phyloP scores from a whole-genome alignment of 2,329 filamentous ascomycete species.

The Diplodia seriata region DNA sequence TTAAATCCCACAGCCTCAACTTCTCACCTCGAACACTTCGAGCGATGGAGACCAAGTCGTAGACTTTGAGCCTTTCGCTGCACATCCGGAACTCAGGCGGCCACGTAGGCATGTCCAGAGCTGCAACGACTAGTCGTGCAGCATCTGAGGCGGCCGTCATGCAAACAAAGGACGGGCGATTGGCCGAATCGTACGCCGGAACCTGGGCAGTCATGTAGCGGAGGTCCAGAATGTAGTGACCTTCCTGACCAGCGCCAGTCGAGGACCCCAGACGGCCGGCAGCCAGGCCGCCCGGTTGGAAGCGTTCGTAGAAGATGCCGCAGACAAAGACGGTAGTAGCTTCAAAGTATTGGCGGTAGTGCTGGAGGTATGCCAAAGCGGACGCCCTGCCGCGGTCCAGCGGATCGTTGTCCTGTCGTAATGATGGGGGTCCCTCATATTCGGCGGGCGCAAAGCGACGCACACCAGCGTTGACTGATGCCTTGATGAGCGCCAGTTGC shows the following conservation, averaged over 20 bases:
- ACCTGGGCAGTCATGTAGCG: constrained; percentile 65
- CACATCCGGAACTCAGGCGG: constrained; percentile 72
- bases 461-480: constrained; percentile 69
- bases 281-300: constrained; percentile 70
- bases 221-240: constrained; percentile 71
- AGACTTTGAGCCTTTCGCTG: constrained; percentile 69
- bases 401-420: constrained; percentile 63
- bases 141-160: constrained; percentile 75
- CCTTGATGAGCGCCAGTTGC: constrained; percentile 75
- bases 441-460: constrained; percentile 76
- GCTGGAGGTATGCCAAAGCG: constrained; percentile 64
- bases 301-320: constrained; percentile 77
- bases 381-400: constrained; percentile 66
- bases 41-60: constrained; percentile 65
- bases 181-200: constrained; percentile 59
- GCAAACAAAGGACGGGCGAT: constrained; percentile 61
- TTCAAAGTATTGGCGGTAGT: constrained; percentile 65
- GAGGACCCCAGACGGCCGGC: constrained; percentile 64
- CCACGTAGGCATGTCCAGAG: constrained; percentile 71
- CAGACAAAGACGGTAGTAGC: constrained; percentile 73
- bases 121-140: constrained; percentile 72
- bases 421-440: constrained; percentile 70
- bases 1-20: neutral
- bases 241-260: constrained; percentile 62
- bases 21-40: constrained; percentile 38